Conservation (phyloP, 805 yeast species). For the Starmerella lactis-condensi region DNA sequence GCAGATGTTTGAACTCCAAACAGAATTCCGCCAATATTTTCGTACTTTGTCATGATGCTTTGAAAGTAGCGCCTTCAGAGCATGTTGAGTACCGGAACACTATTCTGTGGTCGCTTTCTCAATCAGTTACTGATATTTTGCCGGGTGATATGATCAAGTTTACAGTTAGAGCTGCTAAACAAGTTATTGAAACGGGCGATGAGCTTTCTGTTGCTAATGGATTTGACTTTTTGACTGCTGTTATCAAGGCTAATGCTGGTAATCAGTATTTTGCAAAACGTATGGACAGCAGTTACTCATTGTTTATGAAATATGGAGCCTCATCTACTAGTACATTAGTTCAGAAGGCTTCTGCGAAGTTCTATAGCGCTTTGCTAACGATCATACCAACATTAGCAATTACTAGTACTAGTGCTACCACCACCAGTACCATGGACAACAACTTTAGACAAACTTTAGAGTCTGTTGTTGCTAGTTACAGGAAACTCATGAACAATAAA, state of each 20-base stretch:
- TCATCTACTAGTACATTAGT: slow-evolving; percentile 15
- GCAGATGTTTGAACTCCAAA: slow-evolving; percentile 8
- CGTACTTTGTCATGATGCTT: slow-evolving; percentile 11
- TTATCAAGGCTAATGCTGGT: slow-evolving; percentile 11
- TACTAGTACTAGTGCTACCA: too few relatives aligned
- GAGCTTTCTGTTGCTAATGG: slow-evolving; percentile 17
- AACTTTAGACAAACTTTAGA: too few relatives aligned
- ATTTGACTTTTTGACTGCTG: slow-evolving; percentile 17
- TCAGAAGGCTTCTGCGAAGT: slow-evolving; percentile 19
- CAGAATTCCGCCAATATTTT: slow-evolving; percentile 14
- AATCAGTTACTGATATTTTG: slow-evolving; percentile 6
- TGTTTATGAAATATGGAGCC: slow-evolving; percentile 16
- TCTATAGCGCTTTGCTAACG: slow-evolving; percentile 18
- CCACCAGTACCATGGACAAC: too few relatives aligned
- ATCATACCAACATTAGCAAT: too few relatives aligned
- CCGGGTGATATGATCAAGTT: slow-evolving; percentile 21
- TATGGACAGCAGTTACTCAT: slow-evolving; percentile 17
- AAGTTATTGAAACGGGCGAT: slow-evolving; percentile 15
- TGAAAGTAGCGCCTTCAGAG: slow-evolving; percentile 8
- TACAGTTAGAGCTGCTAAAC: slow-evolving; percentile 20
- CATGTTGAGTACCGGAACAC: slow-evolving; percentile 12
- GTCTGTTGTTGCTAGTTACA: too few relatives aligned
- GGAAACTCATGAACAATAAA: too few relatives aligned
- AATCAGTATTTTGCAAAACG: slow-evolving; percentile 4
- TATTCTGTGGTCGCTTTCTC: slow-evolving; percentile 12